Base-by-base conservation (phyloP, 352 stramenopile genomes). In the Ophiocytium majus region DNA sequence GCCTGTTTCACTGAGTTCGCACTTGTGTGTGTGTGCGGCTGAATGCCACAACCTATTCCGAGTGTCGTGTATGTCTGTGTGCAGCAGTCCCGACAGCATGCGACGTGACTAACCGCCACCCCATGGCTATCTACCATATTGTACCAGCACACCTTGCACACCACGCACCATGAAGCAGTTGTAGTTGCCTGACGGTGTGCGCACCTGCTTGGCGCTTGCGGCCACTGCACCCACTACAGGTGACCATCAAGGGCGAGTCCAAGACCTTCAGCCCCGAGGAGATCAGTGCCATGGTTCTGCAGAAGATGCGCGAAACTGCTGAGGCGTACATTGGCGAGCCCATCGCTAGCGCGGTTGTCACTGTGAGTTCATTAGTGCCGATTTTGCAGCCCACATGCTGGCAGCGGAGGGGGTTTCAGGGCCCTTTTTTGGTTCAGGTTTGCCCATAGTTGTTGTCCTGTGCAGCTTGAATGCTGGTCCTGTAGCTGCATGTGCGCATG, bases 301-400 rank as follows among this genome's bases (percentile, higher is more conserved):
- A 81, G 35, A 89, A 89, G 43, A 89, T 89, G 85, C 85, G 85
- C 32, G 85, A 89, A n/a, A 89, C 83, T 17, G 85, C 85, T 23
- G 85, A 88, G 5, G 31, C 1, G 9, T 99, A 98, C 91, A 93
- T 99, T 79, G 96, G 97, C 83, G 93, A 96, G 86, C 93, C 98
- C 76, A 93, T 99, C 34, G 95, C 96, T 83, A 90, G 98, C 85
- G 96, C 96, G 17, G 97, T 99, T 1, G 94, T 99, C 76, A 99
- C 97, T 19, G 97, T n/a, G n/a, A n/a, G n/a, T n/a, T n/a, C n/a
- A n/a, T n/a, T n/a, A n/a, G n/a, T n/a, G n/a, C n/a, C n/a, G n/a
- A n/a, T n/a, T n/a, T n/a, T n/a, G n/a, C n/a, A n/a, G n/a, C n/a
- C n/a, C n/a, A n/a, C n/a, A n/a, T n/a, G n/a, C n/a, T n/a, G n/a